Evolutionary conservation across 2,329 filamentous ascomycete genomes (phyloP).

Genomic region (Claviceps fusiformis): DNA sequence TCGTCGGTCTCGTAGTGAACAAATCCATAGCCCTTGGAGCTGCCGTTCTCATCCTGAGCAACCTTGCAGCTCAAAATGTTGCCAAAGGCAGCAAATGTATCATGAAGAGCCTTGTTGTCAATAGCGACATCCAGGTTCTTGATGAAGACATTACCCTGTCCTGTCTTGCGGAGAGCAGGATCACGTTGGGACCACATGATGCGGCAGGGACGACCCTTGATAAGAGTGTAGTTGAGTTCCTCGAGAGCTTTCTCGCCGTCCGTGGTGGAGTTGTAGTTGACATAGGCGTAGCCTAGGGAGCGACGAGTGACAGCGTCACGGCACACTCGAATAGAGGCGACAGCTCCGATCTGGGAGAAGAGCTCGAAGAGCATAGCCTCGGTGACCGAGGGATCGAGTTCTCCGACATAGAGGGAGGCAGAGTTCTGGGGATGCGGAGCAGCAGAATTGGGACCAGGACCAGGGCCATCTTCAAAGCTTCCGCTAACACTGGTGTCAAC

Average conservation of each 20-base stretch:
- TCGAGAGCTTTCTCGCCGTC: conserved; percentile 98
- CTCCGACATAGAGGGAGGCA: conserved; percentile 95
- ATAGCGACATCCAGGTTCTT: conserved; percentile 98
- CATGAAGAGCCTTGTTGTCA: conserved; percentile 99
- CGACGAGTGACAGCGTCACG: conserved; percentile 97
- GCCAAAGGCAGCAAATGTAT: conserved; percentile 96
- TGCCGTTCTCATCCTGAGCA: conserved; percentile 89
- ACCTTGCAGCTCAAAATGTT: conserved; percentile 99
- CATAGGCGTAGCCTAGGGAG: conserved; percentile 97
- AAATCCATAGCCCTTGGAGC: conserved; percentile 98
- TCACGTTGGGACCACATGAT: conserved; percentile 99
- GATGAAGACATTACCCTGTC: conserved; percentile 99
- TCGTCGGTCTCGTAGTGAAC: conserved; percentile 99
- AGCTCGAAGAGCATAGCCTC: conserved; percentile 99
- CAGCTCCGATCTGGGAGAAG: conserved; percentile 97
- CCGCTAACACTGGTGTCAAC: conserved; percentile 60
- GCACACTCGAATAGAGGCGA: conserved; percentile 98
- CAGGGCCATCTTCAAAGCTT: conserved; percentile 45
- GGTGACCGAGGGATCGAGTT: conserved; percentile 93
- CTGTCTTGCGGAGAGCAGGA: conserved; percentile 96
- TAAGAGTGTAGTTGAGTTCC: conserved; percentile 98
- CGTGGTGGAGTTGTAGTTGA: conserved; percentile 97
- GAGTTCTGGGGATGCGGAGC: conserved; percentile 76
- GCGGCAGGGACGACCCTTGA: conserved; percentile 96
- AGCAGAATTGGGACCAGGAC: conserved; percentile 56